These are phyloP conservation scores for Coprinopsis sp. DNA, from an alignment of 768 basidiomycete species.

Conservation along the genomic window DNA sequence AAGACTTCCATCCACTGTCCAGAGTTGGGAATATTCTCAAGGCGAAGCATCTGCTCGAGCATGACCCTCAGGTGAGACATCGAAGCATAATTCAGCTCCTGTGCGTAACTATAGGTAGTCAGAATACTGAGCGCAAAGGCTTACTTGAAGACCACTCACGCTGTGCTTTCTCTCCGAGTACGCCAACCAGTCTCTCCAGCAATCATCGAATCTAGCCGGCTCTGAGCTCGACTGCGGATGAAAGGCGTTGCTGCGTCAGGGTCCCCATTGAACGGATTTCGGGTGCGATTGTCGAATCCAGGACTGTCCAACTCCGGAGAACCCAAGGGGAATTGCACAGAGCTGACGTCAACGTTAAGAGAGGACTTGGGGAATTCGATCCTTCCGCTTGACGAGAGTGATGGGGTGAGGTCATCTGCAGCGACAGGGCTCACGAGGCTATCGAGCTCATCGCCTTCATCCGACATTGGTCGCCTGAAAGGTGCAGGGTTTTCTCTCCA, in stretches of 20 bases:
- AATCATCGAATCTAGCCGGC: slow-evolving; percentile 57
- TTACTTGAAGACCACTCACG: slow-evolving; percentile 46
- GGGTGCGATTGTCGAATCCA: slow-evolving; percentile 5
- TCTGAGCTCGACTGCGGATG: slow-evolving; percentile 80
- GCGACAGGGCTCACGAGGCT: slow-evolving; percentile 37
- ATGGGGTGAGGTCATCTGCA: slow-evolving; percentile 40
- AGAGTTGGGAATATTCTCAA: slow-evolving; percentile 76
- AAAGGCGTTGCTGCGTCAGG: slow-evolving; percentile 72
- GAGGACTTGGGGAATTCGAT: slow-evolving; percentile 57
- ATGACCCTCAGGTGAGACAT: slow-evolving; percentile 88
- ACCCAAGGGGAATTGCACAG: slow-evolving; percentile 76
- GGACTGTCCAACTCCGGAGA: slow-evolving; percentile 57
- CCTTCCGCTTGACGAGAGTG: slow-evolving; percentile 33
- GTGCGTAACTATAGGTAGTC: slow-evolving; percentile 54
- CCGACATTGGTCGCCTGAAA: slow-evolving; percentile 67
- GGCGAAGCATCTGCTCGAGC: slow-evolving; percentile 85
- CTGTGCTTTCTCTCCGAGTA: slow-evolving; percentile 82
- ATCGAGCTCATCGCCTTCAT: slow-evolving; percentile 66
- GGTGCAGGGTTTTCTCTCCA: slow-evolving; percentile 67
- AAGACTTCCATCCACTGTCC: slow-evolving; percentile 87
- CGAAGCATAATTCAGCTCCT: slow-evolving; percentile 79
- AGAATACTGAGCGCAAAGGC: neutral
- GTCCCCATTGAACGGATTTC: slow-evolving; percentile 68
- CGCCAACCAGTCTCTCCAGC: slow-evolving; percentile 75
- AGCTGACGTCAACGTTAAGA: slow-evolving; percentile 54